phyloP scores from a whole-genome alignment of 805 yeast species.

The Candida nonsorbophila region DNA sequence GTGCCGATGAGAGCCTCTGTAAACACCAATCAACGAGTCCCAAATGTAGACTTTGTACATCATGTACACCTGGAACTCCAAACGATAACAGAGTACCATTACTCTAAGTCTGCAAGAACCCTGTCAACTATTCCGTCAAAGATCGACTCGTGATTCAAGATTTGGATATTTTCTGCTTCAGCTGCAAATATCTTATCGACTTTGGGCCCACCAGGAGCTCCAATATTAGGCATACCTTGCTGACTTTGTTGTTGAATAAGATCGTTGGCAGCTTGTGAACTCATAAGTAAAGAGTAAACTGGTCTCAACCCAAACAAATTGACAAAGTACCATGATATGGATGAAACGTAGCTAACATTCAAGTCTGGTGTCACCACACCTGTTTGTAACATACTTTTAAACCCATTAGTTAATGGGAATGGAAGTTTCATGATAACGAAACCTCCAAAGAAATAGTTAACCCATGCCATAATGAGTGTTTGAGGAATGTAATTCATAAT shows the following conservation, averaged over 20 bases:
- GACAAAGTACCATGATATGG: constrained; percentile 94
- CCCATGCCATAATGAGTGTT: constrained; percentile 94
- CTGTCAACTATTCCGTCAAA: constrained; percentile 62
- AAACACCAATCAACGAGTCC: too few species aligned
- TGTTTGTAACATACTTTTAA: constrained; percentile 87
- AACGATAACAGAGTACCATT: too few species aligned
- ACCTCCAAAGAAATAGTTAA: constrained; percentile 87
- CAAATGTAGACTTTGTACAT: too few species aligned
- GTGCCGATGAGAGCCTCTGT: too few species aligned
- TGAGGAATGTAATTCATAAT: constrained; percentile 85
- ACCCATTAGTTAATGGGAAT: constrained; percentile 83
- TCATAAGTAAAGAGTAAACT: constrained; percentile 65
- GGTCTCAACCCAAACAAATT: constrained; percentile 80
- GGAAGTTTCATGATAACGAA: constrained; percentile 78
- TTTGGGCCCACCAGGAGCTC: constrained; percentile 59
- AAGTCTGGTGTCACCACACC: constrained; percentile 82
- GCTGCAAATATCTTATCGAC: constrained; percentile 57
- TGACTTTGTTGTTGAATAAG: constrained; percentile 39
- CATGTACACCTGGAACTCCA: too few species aligned
- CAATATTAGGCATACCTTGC: constrained; percentile 33
- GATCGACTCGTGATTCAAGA: constrained; percentile 47
- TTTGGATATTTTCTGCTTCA: constrained; percentile 71
- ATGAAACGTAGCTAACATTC: constrained; percentile 87
- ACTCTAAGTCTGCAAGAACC: constrained; percentile 26
- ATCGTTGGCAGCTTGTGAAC: constrained; percentile 39